Evolutionary conservation across 202 grass and related monocot species (phyloP).

Genomic region (Zoysia matrella): DNA sequence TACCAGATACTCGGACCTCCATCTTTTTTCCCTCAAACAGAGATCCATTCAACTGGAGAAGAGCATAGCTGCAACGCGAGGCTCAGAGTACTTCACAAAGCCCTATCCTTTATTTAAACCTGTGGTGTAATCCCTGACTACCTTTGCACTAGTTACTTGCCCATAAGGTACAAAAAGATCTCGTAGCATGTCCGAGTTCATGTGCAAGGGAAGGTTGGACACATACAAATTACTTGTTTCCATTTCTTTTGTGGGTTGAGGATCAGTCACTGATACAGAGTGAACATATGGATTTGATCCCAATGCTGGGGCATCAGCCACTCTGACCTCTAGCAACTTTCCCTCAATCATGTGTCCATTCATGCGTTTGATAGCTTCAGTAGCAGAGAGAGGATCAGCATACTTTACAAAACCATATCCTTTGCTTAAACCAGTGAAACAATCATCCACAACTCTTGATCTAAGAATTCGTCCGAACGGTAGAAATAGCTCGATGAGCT

Average conservation of each 20-base stretch:
- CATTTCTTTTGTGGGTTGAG: slow-evolving; percentile 37
- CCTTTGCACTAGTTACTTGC: slow-evolving; percentile 54
- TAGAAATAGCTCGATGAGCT: slow-evolving; percentile 64
- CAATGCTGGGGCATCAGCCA: slow-evolving; percentile 44
- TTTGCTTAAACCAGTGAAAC: slow-evolving; percentile 60
- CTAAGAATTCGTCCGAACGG: slow-evolving; percentile 61
- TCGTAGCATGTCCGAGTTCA: slow-evolving; percentile 42
- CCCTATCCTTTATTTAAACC: slow-evolving; percentile 61
- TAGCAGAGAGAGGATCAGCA: slow-evolving; percentile 56
- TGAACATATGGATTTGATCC: slow-evolving; percentile 32
- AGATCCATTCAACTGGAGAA: slow-evolving; percentile 50
- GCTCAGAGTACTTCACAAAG: slow-evolving; percentile 59
- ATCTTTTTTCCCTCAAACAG: slow-evolving; percentile 59
- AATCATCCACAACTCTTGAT: slow-evolving; percentile 63
- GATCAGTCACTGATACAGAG: slow-evolving; percentile 4
- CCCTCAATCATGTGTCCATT: slow-evolving; percentile 62
- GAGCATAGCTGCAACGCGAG: slow-evolving; percentile 45
- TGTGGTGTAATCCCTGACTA: slow-evolving; percentile 48
- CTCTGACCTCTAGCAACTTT: slow-evolving; percentile 60
- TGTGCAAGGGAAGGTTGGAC: slow-evolving; percentile 51
- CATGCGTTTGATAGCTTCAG: slow-evolving; percentile 56
- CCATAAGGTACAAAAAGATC: slow-evolving; percentile 61
- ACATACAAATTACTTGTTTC: slow-evolving; percentile 47
- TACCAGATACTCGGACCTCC: slow-evolving; percentile 25
- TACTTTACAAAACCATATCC: slow-evolving; percentile 86